A percentile compares a stretch with the other conserved stretches of the same genome.
Conservation (phyloP, 495 filamentous ascomycete genomes). For the Evernia prunastri region DNA sequence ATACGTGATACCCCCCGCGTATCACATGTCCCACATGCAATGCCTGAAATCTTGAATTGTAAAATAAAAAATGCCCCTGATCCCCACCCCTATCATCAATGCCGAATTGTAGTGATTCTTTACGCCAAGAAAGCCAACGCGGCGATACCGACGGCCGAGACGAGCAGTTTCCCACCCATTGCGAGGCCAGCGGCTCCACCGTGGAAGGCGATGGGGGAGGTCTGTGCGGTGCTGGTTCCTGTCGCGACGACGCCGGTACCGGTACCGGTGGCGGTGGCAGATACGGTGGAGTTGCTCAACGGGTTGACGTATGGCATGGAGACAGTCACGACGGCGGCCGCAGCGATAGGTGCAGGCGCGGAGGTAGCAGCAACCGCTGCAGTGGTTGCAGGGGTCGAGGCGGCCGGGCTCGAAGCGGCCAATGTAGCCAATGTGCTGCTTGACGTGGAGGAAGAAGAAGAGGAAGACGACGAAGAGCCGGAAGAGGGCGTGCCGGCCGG, state of each 20-base stretch:
- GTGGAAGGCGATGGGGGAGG: constrained; percentile 5
- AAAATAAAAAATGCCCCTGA: neutral
- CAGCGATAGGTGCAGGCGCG: neutral
- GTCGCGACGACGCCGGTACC: neutral
- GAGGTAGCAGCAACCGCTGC: neutral
- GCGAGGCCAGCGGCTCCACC: constrained; percentile 9
- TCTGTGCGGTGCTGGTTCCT: neutral
- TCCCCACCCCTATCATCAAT: neutral
- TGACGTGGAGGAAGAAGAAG: neutral
- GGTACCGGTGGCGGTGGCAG: neutral
- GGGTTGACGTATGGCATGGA: constrained; percentile 6
- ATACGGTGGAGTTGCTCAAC: neutral
- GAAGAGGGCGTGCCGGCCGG: neutral
- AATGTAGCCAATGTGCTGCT: neutral
- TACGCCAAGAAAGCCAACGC: constrained; percentile 6
- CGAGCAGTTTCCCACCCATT: constrained; percentile 10
- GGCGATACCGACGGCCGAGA: constrained; percentile 1
- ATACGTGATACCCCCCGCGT: neutral
- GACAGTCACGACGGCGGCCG: neutral
- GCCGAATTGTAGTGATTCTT: neutral
- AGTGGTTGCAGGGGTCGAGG: neutral
- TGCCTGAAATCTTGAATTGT: neutral
- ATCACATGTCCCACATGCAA: neutral
- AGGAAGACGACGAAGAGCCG: neutral
- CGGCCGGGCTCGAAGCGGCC: neutral